These are phyloP conservation scores for Penicillium alfredii DNA, from an alignment of 495 filamentous ascomycete genomes.

Conservation along the genomic window DNA sequence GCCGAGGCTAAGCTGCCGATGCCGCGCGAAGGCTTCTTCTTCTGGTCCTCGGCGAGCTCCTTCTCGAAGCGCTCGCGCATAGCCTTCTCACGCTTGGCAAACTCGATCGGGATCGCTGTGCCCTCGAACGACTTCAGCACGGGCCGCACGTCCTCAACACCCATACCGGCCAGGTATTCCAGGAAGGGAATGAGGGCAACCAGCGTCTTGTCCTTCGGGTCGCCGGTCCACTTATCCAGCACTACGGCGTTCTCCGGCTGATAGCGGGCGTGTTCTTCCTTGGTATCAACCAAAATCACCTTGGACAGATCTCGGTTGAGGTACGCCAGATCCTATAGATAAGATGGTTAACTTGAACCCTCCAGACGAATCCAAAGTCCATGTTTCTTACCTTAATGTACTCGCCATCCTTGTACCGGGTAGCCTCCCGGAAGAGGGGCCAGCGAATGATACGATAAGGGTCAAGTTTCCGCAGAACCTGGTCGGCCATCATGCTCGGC, in stretches of 20 bases:
- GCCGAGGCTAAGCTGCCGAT: constrained; percentile 58
- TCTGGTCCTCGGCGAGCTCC: constrained; percentile 63
- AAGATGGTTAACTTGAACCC: constrained; percentile 3
- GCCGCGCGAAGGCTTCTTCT: constrained; percentile 51
- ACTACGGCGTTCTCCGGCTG: constrained; percentile 95
- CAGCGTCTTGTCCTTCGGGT: constrained; percentile 73
- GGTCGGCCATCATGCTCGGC: constrained; percentile 73
- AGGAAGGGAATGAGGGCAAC: constrained; percentile 90
- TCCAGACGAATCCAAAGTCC: too few species aligned
- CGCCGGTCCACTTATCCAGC: constrained; percentile 81
- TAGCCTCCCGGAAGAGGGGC: constrained; percentile 91
- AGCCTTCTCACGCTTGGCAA: constrained; percentile 77
- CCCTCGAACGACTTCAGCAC: constrained; percentile 86
- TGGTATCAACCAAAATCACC: constrained; percentile 86
- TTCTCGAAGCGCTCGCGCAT: constrained; percentile 75
- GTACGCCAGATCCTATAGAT: constrained; percentile 79
- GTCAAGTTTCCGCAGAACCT: constrained; percentile 86
- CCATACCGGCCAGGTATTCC: constrained; percentile 94
- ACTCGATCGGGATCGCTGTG: constrained; percentile 78
- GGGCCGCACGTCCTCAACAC: constrained; percentile 72
- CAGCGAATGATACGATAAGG: constrained; percentile 95
- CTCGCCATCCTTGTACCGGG: constrained; percentile 88
- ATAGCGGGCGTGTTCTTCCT: constrained; percentile 66
- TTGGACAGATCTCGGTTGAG: constrained; percentile 93
- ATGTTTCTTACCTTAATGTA: constrained; percentile 77